phyloP scores from a whole-genome alignment of 495 filamentous ascomycete genomes.

The Lineolata rhizophorae region DNA sequence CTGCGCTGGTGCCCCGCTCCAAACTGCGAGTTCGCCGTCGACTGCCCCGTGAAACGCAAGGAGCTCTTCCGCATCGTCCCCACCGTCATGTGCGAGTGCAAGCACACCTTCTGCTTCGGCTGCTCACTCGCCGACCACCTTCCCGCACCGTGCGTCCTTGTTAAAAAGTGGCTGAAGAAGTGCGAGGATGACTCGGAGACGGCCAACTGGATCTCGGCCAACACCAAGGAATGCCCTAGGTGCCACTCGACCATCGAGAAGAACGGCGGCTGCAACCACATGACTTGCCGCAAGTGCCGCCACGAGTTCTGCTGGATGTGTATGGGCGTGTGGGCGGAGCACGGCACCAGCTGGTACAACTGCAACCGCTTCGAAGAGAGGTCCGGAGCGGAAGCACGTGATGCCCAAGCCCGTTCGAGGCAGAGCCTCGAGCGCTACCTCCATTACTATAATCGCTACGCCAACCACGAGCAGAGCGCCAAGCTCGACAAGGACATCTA shows the following conservation, averaged over 20 bases:
- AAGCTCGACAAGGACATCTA: slow-evolving; percentile 93
- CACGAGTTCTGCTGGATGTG: slow-evolving; percentile 99
- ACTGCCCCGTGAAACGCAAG: slow-evolving; percentile 68
- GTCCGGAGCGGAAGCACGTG: slow-evolving; percentile 70
- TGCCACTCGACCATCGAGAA: slow-evolving; percentile 96
- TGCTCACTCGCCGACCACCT: slow-evolving; percentile 84
- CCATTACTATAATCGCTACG: slow-evolving; percentile 96
- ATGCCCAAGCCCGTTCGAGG: slow-evolving; percentile 74
- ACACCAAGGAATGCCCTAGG: slow-evolving; percentile 94
- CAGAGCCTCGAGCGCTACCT: slow-evolving; percentile 83
- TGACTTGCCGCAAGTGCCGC: slow-evolving; percentile 97
- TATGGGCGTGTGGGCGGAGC: slow-evolving; percentile 96
- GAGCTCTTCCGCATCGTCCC: slow-evolving; percentile 71
- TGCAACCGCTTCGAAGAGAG: slow-evolving; percentile 95
- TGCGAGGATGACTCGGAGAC: slow-evolving; percentile 97
- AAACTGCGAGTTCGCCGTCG: slow-evolving; percentile 78
- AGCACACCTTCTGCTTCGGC: slow-evolving; percentile 86
- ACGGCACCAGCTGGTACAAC: slow-evolving; percentile 99
- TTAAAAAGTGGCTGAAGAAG: slow-evolving; percentile 95
- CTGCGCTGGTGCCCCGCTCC: slow-evolving; percentile 96
- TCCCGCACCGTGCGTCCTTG: slow-evolving; percentile 71
- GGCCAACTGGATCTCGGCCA: slow-evolving; percentile 97
- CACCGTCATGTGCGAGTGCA: slow-evolving; percentile 66
- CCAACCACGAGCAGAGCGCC: slow-evolving; percentile 95
- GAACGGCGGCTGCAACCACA: slow-evolving; percentile 97